These are phyloP conservation scores for Conoideocrella luteorostrata DNA, from an alignment of 2,329 filamentous ascomycete species.

Conservation along the genomic window DNA sequence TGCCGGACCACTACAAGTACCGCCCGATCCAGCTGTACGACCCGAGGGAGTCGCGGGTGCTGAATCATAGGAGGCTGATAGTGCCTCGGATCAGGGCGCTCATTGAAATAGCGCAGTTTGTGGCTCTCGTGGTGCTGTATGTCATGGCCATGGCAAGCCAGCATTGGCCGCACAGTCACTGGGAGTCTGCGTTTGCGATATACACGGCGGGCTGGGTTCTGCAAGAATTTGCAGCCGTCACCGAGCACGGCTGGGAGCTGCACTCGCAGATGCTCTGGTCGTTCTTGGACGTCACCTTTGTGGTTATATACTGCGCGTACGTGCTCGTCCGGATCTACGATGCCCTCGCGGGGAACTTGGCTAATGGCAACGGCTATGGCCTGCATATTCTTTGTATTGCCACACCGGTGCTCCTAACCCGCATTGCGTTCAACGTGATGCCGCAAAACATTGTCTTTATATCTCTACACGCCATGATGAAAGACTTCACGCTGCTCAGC, in stretches of 20 bases:
- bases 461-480: slow-evolving; percentile 67
- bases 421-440: slow-evolving; percentile 66
- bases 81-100: slow-evolving; percentile 62
- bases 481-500: slow-evolving; percentile 62
- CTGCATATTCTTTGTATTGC: slow-evolving; percentile 60
- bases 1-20: slow-evolving; percentile 68
- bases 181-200: slow-evolving; percentile 55
- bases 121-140: slow-evolving; percentile 57
- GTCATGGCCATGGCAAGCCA: slow-evolving; percentile 57
- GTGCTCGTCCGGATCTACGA: slow-evolving; percentile 54
- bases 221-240: slow-evolving; percentile 58
- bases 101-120: slow-evolving; percentile 59
- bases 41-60: slow-evolving; percentile 54
- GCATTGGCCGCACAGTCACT: slow-evolving; percentile 38
- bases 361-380: slow-evolving; percentile 48
- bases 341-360: slow-evolving; percentile 36
- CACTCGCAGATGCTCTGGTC: slow-evolving; percentile 72
- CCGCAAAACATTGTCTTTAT: slow-evolving; percentile 72
- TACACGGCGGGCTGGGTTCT: slow-evolving; percentile 63
- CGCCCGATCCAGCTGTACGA: slow-evolving; percentile 65
- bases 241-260: slow-evolving; percentile 61
- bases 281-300: slow-evolving; percentile 66
- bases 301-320: slow-evolving; percentile 56
- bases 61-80: slow-evolving; percentile 67
- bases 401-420: slow-evolving; percentile 62